Evolutionary conservation across 108 stramenopile species (phyloP).

Genomic region (Cyclotella choctawhatcheeana): DNA sequence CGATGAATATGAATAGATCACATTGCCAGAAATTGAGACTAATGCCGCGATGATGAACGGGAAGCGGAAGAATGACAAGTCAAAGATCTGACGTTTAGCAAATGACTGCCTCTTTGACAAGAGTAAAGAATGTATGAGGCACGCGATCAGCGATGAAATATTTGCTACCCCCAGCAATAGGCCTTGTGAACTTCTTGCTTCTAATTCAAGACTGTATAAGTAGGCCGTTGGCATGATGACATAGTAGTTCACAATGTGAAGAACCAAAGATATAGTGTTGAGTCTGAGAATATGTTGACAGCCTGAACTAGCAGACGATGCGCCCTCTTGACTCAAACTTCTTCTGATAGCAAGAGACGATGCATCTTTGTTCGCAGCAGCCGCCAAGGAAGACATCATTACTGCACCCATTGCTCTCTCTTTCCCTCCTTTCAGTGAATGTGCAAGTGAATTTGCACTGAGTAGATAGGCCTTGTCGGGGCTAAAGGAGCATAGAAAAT

Average conservation of each 20-base stretch:
- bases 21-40: conserved; percentile 42
- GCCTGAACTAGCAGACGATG: conserved; percentile 2
- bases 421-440: conserved; percentile 26
- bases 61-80: conserved; percentile 20
- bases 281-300: conserved; percentile 26
- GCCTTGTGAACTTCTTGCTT: conserved; percentile 32
- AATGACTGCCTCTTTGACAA: conserved; percentile 38
- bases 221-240: conserved; percentile 36
- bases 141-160: conserved; percentile 34
- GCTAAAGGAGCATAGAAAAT: conserved; percentile 76
- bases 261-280: conserved; percentile 38
- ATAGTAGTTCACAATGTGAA: conserved; percentile 48
- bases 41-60: conserved; percentile 27
- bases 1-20: conserved; percentile 30
- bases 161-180: conserved; percentile 34
- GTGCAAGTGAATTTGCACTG: conserved; percentile 51
- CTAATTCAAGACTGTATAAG: conserved; percentile 24
- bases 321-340: conserved; percentile 7
- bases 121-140: conserved; percentile 25
- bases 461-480: conserved; percentile 65
- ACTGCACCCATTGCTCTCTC: conserved; percentile 37
- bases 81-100: conserved; percentile 18
- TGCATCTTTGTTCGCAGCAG: conserved; percentile 28
- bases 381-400: conserved; percentile 43
- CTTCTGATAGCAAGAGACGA: conserved; percentile 42